Conservation (phyloP, 2,329 filamentous ascomycete species). For the Exophiala mesophila region DNA sequence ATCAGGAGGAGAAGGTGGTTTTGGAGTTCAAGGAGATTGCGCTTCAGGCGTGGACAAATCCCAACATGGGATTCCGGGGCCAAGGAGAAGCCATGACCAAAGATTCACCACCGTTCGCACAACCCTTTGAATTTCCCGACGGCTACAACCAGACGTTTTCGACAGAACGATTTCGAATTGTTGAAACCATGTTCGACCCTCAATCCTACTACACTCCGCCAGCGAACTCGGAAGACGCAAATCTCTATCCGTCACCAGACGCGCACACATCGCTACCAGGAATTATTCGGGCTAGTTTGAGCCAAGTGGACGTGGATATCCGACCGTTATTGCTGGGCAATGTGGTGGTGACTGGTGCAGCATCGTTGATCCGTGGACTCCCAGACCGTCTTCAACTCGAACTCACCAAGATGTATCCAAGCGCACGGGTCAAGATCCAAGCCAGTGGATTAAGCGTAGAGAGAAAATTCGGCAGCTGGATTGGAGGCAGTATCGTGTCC, state of each 20-base stretch:
- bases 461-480: constrained; percentile 88
- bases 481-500: constrained; percentile 91
- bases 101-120: constrained; percentile 62
- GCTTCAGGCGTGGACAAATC: constrained; percentile 77
- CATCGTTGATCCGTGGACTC: constrained; percentile 82
- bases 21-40: constrained; percentile 98
- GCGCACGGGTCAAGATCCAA: constrained; percentile 79
- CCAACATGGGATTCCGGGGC: constrained; percentile 21
- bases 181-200: constrained; percentile 88
- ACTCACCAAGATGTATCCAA: constrained; percentile 74
- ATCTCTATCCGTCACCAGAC: constrained; percentile 48
- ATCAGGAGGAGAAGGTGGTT: constrained; percentile 88
- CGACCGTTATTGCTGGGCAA: constrained; percentile 78
- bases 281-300: constrained; percentile 71
- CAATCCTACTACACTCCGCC: constrained; percentile 60
- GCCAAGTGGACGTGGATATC: constrained; percentile 81
- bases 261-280: constrained; percentile 77
- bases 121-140: constrained; percentile 93
- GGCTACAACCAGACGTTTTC: constrained; percentile 95
- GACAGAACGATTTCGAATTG: constrained; percentile 76
- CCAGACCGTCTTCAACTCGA: constrained; percentile 86
- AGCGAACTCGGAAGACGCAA: constrained; percentile 33
- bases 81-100: constrained; percentile 53
- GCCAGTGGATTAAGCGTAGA: constrained; percentile 82
- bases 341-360: constrained; percentile 87